phyloP scores from a whole-genome alignment of 2,329 filamentous ascomycete genomes.

The Rachicladosporium sp. region DNA sequence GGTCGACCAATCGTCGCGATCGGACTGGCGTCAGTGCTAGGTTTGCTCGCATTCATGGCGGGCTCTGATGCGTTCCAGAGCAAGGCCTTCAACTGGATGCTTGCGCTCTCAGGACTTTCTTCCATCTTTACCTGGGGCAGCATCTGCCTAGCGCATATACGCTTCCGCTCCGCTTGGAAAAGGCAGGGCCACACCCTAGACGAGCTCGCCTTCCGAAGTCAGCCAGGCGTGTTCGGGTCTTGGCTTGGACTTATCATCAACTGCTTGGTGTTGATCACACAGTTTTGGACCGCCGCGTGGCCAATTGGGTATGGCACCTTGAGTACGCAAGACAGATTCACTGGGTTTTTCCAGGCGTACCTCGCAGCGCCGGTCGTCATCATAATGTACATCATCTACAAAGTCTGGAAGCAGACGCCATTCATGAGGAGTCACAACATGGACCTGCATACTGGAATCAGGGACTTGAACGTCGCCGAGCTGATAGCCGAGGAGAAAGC shows the following conservation, averaged over 20 bases:
- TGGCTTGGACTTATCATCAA: constrained; percentile 48
- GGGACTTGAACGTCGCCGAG: constrained; percentile 70
- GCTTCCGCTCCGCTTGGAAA: constrained; percentile 72
- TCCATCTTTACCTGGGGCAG: constrained; percentile 70
- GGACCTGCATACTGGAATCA: constrained; percentile 73
- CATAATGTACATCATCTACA: constrained; percentile 21
- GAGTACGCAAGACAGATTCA: no score
- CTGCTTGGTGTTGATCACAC: constrained; percentile 39
- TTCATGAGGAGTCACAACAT: constrained; percentile 60
- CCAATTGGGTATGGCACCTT: no score
- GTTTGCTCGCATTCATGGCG: constrained; percentile 67
- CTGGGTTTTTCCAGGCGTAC: constrained; percentile 20
- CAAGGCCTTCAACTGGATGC: constrained; percentile 66
- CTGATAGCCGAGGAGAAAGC: constrained; percentile 68
- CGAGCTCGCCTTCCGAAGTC: constrained; percentile 50
- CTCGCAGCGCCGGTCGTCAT: constrained; percentile 23
- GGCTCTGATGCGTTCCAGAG: constrained; percentile 46
- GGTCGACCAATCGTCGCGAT: constrained; percentile 69
- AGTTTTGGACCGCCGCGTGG: constrained; percentile 14
- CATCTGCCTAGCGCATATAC: constrained; percentile 84
- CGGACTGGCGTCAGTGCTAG: constrained; percentile 50
- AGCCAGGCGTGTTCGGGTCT: constrained; percentile 49
- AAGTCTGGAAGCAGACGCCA: constrained; percentile 16
- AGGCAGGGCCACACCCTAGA: constrained; percentile 51
- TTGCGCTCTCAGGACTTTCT: constrained; percentile 59